Conservation (phyloP, 352 stramenopile genomes). For the Peronospora destructor region DNA sequence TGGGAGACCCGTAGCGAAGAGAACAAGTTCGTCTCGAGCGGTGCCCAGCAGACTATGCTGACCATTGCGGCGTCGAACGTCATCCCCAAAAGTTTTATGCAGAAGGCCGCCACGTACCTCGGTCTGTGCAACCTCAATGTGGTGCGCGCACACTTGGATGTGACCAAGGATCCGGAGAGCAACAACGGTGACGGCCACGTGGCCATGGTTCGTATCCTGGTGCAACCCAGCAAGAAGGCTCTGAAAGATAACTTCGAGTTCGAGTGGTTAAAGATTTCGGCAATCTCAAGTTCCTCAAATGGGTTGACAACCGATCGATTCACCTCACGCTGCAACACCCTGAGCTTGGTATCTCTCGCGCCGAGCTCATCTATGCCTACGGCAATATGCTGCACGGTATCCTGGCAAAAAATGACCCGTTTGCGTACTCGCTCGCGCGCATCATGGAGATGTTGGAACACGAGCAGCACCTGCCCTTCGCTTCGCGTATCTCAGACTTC, state of each 20-base stretch:
- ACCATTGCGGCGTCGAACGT: slow-evolving; percentile 80
- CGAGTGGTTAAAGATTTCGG: slow-evolving; percentile 76
- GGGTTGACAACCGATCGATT: slow-evolving; percentile 75
- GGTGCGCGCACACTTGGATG: slow-evolving; percentile 91
- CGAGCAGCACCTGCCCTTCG: slow-evolving; percentile 83
- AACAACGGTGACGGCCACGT: slow-evolving; percentile 57
- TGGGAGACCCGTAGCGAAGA: slow-evolving; percentile 76
- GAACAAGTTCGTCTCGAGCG: slow-evolving; percentile 64
- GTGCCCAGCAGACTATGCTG: slow-evolving; percentile 71
- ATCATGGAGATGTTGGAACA: slow-evolving; percentile 92
- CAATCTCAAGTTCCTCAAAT: slow-evolving; percentile 88
- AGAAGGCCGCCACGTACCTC: slow-evolving; percentile 82
- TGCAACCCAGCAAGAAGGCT: slow-evolving; percentile 57
- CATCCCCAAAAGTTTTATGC: slow-evolving; percentile 73
- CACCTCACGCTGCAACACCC: slow-evolving; percentile 78
- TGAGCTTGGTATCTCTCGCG: slow-evolving; percentile 85
- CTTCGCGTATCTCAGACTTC: slow-evolving; percentile 90
- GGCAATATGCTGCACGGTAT: slow-evolving; percentile 93
- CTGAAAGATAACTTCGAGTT: slow-evolving; percentile 45
- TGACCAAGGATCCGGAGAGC: slow-evolving; percentile 80
- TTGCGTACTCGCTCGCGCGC: slow-evolving; percentile 91
- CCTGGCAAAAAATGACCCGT: slow-evolving; percentile 90
- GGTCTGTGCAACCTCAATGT: slow-evolving; percentile 93
- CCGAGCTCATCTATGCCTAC: slow-evolving; percentile 94
- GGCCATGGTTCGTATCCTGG: slow-evolving; percentile 77